Evolutionary conservation across 805 yeast genomes (phyloP).

Genomic region (Candida andamanensis): DNA sequence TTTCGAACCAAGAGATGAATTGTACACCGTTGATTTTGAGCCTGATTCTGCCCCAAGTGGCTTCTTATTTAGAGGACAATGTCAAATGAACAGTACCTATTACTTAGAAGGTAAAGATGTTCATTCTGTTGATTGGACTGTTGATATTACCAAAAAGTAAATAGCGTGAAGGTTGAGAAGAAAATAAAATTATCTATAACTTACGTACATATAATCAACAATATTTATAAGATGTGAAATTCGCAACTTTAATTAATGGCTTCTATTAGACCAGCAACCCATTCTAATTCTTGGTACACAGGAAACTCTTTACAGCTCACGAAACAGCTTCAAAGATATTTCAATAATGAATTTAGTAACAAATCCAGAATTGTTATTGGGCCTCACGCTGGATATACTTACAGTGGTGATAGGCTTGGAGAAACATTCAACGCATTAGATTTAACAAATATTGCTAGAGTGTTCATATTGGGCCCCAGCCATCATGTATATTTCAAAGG

Average conservation of each 20-base stretch:
- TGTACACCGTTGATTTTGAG: conserved; percentile 24
- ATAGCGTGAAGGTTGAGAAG: no score
- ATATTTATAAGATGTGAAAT: no score
- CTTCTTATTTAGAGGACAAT: conserved; percentile 31
- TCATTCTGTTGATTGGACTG: conserved; percentile 27
- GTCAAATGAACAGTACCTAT: conserved; percentile 29
- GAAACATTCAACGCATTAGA: conserved; percentile 74
- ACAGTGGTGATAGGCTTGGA: conserved; percentile 74
- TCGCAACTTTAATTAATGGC: no score
- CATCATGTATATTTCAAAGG: conserved; percentile 81
- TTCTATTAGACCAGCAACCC: conserved; percentile 61
- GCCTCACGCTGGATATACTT: conserved; percentile 86
- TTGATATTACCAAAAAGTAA: conserved; percentile 28
- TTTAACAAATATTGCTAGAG: conserved; percentile 47
- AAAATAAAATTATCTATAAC: no score
- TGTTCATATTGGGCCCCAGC: conserved; percentile 87
- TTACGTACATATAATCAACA: no score
- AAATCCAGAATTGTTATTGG: conserved; percentile 41
- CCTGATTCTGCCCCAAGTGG: conserved; percentile 37
- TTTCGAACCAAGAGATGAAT: conserved; percentile 30
- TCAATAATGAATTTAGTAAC: conserved; percentile 19
- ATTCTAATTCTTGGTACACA: conserved; percentile 89
- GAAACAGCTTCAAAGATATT: conserved; percentile 45
- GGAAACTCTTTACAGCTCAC: conserved; percentile 39
- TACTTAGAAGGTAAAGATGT: conserved; percentile 27